Evolutionary conservation across 257 asterid species (phyloP), one percentile per base, ranked within the genome.

Genomic region (Solanum rostratum): DNA sequence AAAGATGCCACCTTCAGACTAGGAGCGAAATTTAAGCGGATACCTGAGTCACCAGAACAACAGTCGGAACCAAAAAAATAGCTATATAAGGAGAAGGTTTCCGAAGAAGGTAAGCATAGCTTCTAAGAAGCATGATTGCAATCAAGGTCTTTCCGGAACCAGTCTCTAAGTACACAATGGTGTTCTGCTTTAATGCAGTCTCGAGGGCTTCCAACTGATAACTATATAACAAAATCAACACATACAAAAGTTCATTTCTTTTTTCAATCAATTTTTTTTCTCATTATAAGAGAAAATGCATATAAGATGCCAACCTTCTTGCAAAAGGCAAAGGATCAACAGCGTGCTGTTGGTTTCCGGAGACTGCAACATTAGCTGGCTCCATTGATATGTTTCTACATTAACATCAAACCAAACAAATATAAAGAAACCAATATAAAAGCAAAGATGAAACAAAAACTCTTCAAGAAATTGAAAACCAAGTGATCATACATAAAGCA

Each of bases 11-110:
- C 33, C 33, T 30, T 1, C 33, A 2, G 33, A 30, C 33, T 30
- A 53, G 59, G 13, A 55, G 3, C 0, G 19, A 55, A 7, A 19
- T 55, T 10, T 3, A 55, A n/a, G 33, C 33, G 33, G 33, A 20
- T 22, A 92, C 97, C 89, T 94, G 98, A 19, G 85, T 60, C 62
- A 93, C 99, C 84, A 95, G 83, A 84, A 92, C 94, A 79, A 93
- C 97, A 15, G 89, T 90, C 19, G 97, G 99, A 84, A 93, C 99
- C 92, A 95, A 88, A 88, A 95, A 95, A 95, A 95, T 93, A 59
- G 97, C 97, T 78, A 92, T n/a, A 83, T 84, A 83, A 39, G 93
- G 87, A 2, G 94, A 86, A 15, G 97, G 97, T 88, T 93, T 95
- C 54, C 93, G 84, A 57, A 94, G 85, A 29, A 86, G 76, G 74